Conservation (phyloP, 169 alveolate genomes). For the Perkinsus chesapeaki region DNA sequence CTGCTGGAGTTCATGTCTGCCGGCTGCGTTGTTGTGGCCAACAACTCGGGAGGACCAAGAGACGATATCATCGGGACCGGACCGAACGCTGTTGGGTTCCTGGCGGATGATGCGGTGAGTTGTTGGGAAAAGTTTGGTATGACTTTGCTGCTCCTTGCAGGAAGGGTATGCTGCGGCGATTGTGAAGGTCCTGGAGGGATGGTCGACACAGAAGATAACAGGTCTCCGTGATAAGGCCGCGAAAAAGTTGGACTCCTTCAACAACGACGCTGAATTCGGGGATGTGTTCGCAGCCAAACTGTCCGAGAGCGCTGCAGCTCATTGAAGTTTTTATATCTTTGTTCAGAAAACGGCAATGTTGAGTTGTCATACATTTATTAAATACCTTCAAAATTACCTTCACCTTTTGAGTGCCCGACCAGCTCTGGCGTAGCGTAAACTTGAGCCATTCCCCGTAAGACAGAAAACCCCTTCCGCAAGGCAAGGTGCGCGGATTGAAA, state of each 20-base stretch:
- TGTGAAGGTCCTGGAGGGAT: background rate
- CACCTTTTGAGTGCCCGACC: too few relatives aligned
- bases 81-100: slow-evolving; percentile 51
- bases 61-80: slow-evolving; percentile 55
- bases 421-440: too few relatives aligned
- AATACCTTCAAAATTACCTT: too few relatives aligned
- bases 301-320: background rate
- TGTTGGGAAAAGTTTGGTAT: background rate
- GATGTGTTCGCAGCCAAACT: background rate
- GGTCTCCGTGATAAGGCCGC: background rate
- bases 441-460: too few relatives aligned
- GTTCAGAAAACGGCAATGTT: background rate
- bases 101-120: slow-evolving; percentile 33
- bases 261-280: background rate
- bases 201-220: background rate
- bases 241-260: background rate
- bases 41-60: slow-evolving; percentile 82
- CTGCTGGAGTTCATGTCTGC: slow-evolving; percentile 83
- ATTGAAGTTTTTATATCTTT: too few relatives aligned
- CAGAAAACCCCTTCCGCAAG: too few relatives aligned
- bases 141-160: background rate
- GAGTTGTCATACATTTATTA: too few relatives aligned
- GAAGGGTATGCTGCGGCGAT: background rate
- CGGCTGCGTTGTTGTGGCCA: slow-evolving; percentile 72
- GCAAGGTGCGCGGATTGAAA: too few relatives aligned